Conservation (phyloP, 805 yeast genomes). For the Candida koratica region DNA sequence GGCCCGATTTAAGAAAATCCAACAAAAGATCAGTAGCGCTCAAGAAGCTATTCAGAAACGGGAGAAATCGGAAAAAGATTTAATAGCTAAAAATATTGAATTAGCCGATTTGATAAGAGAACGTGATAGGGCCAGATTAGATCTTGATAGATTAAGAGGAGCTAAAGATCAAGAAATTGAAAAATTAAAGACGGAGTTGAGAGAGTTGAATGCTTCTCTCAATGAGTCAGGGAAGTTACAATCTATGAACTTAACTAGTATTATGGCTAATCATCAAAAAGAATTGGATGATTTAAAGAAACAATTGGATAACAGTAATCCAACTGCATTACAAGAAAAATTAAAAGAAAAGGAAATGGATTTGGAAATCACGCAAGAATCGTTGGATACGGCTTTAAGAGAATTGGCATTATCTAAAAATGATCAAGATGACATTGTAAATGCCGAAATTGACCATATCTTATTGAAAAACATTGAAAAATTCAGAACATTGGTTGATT, state of each 20-base stretch:
- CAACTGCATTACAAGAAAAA: slow-evolving; percentile 37
- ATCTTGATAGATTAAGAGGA: slow-evolving; percentile 66
- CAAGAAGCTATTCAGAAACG: slow-evolving; percentile 85
- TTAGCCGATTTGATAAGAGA: slow-evolving; percentile 85
- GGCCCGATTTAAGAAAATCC: slow-evolving; percentile 72
- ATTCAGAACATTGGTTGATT: slow-evolving; percentile 56
- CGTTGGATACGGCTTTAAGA: slow-evolving; percentile 66
- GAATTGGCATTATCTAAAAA: slow-evolving; percentile 52
- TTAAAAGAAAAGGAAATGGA: slow-evolving; percentile 72
- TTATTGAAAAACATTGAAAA: slow-evolving; percentile 46
- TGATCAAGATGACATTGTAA: slow-evolving; percentile 50
- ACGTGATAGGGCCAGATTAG: slow-evolving; percentile 83
- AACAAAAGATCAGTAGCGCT: slow-evolving; percentile 82
- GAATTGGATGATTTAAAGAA: slow-evolving; percentile 55
- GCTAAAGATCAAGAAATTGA: slow-evolving; percentile 63
- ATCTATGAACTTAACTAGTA: slow-evolving; percentile 56
- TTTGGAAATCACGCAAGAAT: slow-evolving; percentile 71
- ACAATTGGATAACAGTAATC: slow-evolving; percentile 39
- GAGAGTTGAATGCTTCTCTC: slow-evolving; percentile 56
- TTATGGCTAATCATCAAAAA: slow-evolving; percentile 52
- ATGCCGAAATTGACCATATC: slow-evolving; percentile 56
- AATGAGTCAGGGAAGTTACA: slow-evolving; percentile 59
- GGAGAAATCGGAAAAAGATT: slow-evolving; percentile 75
- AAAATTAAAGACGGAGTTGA: slow-evolving; percentile 57
- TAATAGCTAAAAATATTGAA: slow-evolving; percentile 81